Percentiles rank a stretch among this genome's conserved stretches.
Conservation (phyloP, 495 filamentous ascomycete genomes). For the Xylaria sp. region DNA sequence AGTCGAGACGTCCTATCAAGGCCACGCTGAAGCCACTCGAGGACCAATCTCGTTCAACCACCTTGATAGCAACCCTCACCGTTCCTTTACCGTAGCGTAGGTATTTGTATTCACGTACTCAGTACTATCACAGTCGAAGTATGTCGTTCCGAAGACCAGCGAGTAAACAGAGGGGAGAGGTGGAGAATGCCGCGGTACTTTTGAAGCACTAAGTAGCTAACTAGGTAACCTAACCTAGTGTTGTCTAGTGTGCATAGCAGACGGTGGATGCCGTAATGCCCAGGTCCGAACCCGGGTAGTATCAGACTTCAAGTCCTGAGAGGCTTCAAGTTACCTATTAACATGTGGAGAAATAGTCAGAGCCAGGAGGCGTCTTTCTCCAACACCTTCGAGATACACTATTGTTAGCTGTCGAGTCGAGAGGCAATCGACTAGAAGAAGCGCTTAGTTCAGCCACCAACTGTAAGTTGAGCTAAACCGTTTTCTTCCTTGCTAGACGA, state of each 20-base stretch:
- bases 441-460: not conserved
- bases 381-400: not conserved
- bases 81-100: not conserved
- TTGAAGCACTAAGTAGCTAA: not conserved
- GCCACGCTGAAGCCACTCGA: not conserved
- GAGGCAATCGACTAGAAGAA: not conserved
- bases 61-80: not conserved
- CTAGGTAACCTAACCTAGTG: not conserved
- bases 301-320: not conserved
- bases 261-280: not conserved
- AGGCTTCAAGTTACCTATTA: not conserved
- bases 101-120: not conserved
- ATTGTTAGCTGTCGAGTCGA: not conserved
- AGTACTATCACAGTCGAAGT: not conserved
- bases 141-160: not conserved
- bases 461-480: not conserved
- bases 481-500: not conserved
- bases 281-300: too few species aligned
- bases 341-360: conserved; percentile 8
- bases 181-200: not conserved
- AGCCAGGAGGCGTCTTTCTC: not conserved
- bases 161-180: not conserved
- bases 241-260: not conserved
- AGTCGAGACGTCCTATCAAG: not conserved
- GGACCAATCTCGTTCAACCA: not conserved